phyloP scores from a whole-genome alignment of 1,284 basidiomycete genomes.

The Trichosporon ovoides region DNA sequence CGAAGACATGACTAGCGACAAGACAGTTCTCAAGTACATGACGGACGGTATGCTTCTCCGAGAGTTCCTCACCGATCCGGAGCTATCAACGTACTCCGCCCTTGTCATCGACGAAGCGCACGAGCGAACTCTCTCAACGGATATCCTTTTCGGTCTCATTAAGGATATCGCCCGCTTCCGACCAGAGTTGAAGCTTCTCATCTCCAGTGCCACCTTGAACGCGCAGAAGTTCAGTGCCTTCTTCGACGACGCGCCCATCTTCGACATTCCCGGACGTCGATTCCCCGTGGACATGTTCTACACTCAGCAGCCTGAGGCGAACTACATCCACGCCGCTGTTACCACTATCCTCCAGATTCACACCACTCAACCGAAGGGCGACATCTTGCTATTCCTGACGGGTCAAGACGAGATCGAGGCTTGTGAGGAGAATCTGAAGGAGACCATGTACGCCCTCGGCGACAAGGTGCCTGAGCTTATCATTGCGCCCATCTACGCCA shows the following conservation, averaged over 20 bases:
- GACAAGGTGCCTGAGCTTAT: conserved; percentile 94
- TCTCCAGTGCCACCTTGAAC: conserved; percentile 95
- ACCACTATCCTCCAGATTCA: conserved; percentile 99
- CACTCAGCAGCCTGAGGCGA: conserved; percentile 94
- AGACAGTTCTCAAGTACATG: conserved; percentile 96
- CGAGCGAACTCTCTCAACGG: conserved; percentile 89
- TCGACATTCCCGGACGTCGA: conserved; percentile 91
- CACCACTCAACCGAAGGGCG: conserved; percentile 96
- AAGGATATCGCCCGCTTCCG: conserved; percentile 98
- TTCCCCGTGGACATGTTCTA: conserved; percentile 99
- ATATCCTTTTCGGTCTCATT: conserved; percentile 91
- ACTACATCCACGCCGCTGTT: conserved; percentile 97
- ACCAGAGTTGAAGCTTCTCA: conserved; percentile 82
- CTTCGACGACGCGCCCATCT: conserved; percentile 89
- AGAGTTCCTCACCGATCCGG: conserved; percentile 92
- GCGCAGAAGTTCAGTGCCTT: conserved; percentile 94
- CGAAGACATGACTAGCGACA: conserved; percentile 98
- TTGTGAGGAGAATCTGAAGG: conserved; percentile 89
- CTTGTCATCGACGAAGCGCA: conserved; percentile 97
- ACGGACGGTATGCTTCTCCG: conserved; percentile 96
- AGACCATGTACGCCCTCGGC: conserved; percentile 88
- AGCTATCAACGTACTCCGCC: conserved; percentile 83
- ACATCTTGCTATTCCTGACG: conserved; percentile 95
- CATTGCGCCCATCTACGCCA: conserved; percentile 96
- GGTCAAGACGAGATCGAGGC: conserved; percentile 99